Percentiles rank a stretch among this genome's conserved stretches.
These are phyloP conservation scores for Ophiostoma australiae DNA, from an alignment of 2,329 filamentous ascomycete genomes.

Conservation along the genomic window DNA sequence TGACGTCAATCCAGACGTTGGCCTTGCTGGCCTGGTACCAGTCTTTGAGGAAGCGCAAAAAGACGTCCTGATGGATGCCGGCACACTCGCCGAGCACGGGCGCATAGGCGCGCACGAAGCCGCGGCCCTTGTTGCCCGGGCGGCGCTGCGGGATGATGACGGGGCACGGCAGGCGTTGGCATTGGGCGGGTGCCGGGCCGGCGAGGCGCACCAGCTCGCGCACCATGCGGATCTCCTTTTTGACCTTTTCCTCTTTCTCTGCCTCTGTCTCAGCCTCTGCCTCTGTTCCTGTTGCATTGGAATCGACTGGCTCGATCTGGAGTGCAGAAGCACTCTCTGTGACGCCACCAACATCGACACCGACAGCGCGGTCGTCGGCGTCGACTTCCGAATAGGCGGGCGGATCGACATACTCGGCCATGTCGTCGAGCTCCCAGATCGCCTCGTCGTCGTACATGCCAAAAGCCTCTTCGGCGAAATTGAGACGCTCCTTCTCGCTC, in stretches of 20 bases:
- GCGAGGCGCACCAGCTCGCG: background rate
- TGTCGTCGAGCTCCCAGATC: constrained; percentile 31
- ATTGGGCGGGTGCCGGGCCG: background rate
- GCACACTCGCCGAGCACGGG: background rate
- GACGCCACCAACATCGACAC: background rate
- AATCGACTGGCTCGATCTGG: background rate
- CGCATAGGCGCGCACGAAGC: background rate
- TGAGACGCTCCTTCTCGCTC: background rate
- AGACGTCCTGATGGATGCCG: background rate
- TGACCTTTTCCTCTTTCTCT: background rate
- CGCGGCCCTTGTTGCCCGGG: background rate
- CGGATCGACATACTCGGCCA: constrained; percentile 27
- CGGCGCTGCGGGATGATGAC: background rate
- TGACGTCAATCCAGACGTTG: background rate
- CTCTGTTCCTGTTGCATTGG: background rate
- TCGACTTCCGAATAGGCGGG: constrained; percentile 23
- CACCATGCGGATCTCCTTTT: background rate
- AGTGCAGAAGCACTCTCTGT: background rate
- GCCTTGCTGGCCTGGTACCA: constrained; percentile 7
- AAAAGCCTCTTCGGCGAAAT: constrained; percentile 4
- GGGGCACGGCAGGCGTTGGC: background rate
- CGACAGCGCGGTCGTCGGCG: background rate
- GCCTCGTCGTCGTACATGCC: constrained; percentile 28
- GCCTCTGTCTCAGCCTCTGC: background rate
- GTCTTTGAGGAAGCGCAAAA: background rate